These are phyloP conservation scores for Suillus spraguei DNA, from an alignment of 768 basidiomycete genomes.

Conservation along the genomic window DNA sequence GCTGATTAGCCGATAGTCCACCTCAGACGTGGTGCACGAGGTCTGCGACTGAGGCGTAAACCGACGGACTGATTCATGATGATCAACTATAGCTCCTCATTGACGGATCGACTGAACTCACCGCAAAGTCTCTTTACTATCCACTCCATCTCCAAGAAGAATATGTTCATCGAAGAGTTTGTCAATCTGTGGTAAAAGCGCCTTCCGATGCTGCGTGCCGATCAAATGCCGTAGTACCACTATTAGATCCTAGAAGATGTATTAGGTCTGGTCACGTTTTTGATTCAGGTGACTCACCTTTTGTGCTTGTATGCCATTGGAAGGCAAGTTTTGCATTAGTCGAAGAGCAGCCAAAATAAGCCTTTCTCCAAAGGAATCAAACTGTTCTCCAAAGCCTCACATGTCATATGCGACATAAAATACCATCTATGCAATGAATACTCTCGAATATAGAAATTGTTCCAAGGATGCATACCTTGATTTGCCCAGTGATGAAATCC, in stretches of 20 bases:
- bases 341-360: conserved; percentile 81
- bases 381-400: conserved; percentile 63
- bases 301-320: conserved; percentile 78
- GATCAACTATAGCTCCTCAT: conserved; percentile 9
- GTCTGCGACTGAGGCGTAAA: conserved; percentile 90
- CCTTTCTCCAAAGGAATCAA: conserved; percentile 76
- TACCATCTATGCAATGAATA: conserved; percentile 60
- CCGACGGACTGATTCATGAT: conserved; percentile 57
- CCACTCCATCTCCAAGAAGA: conserved; percentile 81
- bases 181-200: conserved; percentile 81
- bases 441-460: conserved; percentile 1
- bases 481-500: conserved; percentile 86
- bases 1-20: conserved; percentile 76
- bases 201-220: conserved; percentile 73
- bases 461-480: conserved; percentile 60
- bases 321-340: conserved; percentile 92
- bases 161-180: conserved; percentile 91
- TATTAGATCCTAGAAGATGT: conserved; percentile 72
- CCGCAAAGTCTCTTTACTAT: conserved; percentile 85
- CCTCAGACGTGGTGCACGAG: conserved; percentile 88
- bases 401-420: conserved; percentile 92
- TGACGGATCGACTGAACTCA: conserved; percentile 30
- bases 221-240: conserved; percentile 91
- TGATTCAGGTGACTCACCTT: conserved; percentile 51
- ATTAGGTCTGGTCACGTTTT: conserved; percentile 2